Evolutionary conservation across 2,329 filamentous ascomycete species (phyloP).

Genomic region (Alternaria sp.): DNA sequence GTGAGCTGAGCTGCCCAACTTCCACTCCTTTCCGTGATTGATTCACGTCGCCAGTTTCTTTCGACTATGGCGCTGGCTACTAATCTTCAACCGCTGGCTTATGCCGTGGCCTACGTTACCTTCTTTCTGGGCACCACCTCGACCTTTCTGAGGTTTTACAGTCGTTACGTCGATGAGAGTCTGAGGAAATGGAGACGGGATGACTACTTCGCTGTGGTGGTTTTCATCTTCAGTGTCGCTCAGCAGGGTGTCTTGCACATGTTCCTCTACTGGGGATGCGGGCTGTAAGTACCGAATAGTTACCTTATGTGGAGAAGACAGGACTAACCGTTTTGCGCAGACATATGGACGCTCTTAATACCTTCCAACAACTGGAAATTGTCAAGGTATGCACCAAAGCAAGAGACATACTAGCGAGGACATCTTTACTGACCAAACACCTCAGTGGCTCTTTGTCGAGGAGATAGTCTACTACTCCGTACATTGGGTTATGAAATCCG

Average conservation of each 20-base stretch:
- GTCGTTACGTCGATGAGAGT: slow-evolving; percentile 13
- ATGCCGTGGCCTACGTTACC: slow-evolving; percentile 22
- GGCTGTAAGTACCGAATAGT: slow-evolving; percentile 16
- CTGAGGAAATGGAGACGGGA: slow-evolving; percentile 26
- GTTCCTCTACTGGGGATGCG: slow-evolving; percentile 29
- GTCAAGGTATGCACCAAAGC: background rate
- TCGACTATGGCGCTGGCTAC: slow-evolving; percentile 16
- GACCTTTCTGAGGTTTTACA: slow-evolving; percentile 25
- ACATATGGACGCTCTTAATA: slow-evolving; percentile 1
- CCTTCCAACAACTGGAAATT: slow-evolving; percentile 5
- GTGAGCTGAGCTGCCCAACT: slow-evolving; percentile 3
- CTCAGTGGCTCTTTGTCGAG: slow-evolving; percentile 35
- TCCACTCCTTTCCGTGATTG: slow-evolving; percentile 2
- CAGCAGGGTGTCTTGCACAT: slow-evolving; percentile 30
- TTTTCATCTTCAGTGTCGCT: slow-evolving; percentile 18
- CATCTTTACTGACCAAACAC: background rate
- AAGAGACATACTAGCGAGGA: background rate
- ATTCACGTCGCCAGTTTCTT: slow-evolving; percentile 2
- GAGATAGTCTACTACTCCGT: slow-evolving; percentile 41
- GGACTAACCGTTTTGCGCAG: background rate
- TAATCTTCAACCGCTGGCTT: slow-evolving; percentile 23
- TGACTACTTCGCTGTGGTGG: slow-evolving; percentile 20
- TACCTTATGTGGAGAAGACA: background rate
- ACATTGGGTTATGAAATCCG: slow-evolving; percentile 42
- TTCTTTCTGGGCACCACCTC: slow-evolving; percentile 22